Percentiles rank a stretch among this genome's conserved stretches.
Evolutionary conservation across 176 grass and related monocot species (phyloP).

Genomic region (Rhipidocladum racemiflorum): DNA sequence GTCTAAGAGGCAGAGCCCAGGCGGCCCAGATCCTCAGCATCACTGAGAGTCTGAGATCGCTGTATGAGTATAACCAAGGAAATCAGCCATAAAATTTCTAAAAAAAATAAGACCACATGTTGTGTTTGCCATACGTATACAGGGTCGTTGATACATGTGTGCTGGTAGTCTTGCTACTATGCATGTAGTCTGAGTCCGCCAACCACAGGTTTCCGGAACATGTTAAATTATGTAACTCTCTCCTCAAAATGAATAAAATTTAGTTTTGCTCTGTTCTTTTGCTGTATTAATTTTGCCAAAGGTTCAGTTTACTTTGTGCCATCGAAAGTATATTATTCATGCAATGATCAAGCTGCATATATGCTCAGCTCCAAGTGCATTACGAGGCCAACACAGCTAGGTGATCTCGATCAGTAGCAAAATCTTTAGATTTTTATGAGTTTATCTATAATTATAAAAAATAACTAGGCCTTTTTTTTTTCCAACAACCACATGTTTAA

Average conservation of each 20-base stretch:
- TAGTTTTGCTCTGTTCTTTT: not conserved
- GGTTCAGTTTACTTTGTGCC: not conserved
- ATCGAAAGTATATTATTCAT: not conserved
- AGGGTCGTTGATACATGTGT: not conserved
- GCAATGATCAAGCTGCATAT: not conserved
- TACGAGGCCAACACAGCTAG: not conserved
- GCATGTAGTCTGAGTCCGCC: not conserved
- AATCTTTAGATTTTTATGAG: too few relatives aligned
- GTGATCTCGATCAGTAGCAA: not conserved
- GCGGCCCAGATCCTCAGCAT: slow-evolving; percentile 61
- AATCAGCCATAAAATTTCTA: too few relatives aligned
- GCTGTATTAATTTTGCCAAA: not conserved
- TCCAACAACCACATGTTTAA: too few relatives aligned
- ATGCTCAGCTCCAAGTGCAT: not conserved
- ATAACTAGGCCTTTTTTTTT: too few relatives aligned
- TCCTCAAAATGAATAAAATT: not conserved
- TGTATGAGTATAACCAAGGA: not conserved
- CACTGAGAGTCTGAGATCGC: slow-evolving; percentile 26
- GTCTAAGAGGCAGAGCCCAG: slow-evolving; percentile 58
- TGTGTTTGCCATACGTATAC: not conserved
- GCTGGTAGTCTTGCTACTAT: not conserved
- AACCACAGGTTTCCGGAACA: not conserved
- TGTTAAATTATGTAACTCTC: not conserved
- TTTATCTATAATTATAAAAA: too few relatives aligned
- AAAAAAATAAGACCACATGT: not conserved